A percentile compares a stretch with the other conserved stretches of the same genome.
Conservation (phyloP, 805 yeast species). For the Metschnikowia lunata region DNA sequence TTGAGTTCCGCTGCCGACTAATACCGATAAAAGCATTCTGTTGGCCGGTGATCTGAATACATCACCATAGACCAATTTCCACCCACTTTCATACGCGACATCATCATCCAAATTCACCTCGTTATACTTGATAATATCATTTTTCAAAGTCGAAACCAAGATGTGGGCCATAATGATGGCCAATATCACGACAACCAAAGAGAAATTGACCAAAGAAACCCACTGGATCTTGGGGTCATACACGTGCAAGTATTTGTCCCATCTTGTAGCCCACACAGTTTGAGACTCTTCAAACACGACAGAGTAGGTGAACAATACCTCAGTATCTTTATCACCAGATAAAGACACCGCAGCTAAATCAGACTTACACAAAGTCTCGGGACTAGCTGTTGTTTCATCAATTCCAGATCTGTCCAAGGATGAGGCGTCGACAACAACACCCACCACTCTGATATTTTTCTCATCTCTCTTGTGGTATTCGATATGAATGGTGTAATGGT, state of each 20-base stretch:
- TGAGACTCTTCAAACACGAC: constrained; percentile 65
- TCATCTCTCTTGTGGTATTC: constrained; percentile 78
- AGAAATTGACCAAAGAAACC: constrained; percentile 87
- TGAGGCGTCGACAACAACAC: constrained; percentile 71
- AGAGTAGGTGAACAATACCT: constrained; percentile 79
- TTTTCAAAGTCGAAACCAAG: constrained; percentile 71
- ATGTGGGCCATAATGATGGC: constrained; percentile 77
- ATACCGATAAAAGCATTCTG: constrained; percentile 67
- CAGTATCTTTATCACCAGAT: constrained; percentile 40
- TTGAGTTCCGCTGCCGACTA: constrained; percentile 88
- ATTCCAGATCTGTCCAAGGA: constrained; percentile 43
- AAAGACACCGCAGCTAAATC: constrained; percentile 44
- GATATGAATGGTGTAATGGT: constrained; percentile 73
- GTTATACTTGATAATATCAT: constrained; percentile 84
- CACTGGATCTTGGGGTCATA: constrained; percentile 93
- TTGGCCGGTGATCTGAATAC: constrained; percentile 80
- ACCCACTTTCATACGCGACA: constrained; percentile 88
- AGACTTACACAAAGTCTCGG: constrained; percentile 27
- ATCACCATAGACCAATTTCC: constrained; percentile 96
- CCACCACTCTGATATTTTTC: constrained; percentile 80
- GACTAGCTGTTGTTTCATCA: constrained; percentile 17
- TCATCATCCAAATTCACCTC: constrained; percentile 85
- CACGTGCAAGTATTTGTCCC: constrained; percentile 94
- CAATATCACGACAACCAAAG: constrained; percentile 72
- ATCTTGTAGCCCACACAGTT: constrained; percentile 95